These are phyloP conservation scores for Suhomyces yuchorum DNA, from an alignment of 1,139 yeast species.

Conservation along the genomic window DNA sequence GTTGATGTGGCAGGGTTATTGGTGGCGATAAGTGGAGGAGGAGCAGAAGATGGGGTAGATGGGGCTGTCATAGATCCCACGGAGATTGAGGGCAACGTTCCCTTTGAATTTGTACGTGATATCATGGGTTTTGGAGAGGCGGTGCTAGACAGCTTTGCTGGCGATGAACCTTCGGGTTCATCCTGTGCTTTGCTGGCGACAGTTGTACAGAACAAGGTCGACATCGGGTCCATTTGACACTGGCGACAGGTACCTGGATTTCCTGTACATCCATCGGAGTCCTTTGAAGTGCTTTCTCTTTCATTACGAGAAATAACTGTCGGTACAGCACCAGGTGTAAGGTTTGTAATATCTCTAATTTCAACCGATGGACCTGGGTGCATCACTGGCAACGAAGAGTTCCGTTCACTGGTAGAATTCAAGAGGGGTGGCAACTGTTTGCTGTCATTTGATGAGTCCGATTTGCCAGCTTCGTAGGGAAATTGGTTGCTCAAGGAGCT, in stretches of 20 bases:
- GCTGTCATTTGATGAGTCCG: constrained; percentile 17
- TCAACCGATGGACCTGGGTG: constrained; percentile 70
- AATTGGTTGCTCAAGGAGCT: constrained; percentile 27
- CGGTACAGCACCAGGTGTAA: constrained; percentile 47
- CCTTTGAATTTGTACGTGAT: constrained; percentile 20
- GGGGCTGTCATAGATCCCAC: constrained; percentile 22
- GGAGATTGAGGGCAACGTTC: constrained; percentile 17
- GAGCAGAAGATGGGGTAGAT: constrained; percentile 24
- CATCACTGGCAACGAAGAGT: constrained; percentile 54
- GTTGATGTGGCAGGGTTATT: constrained; percentile 23
- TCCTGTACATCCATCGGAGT: constrained; percentile 62
- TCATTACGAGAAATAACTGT: constrained; percentile 32
- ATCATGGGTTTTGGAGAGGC: constrained; percentile 16
- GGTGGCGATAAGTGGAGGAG: constrained; percentile 23
- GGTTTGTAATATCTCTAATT: constrained; percentile 46
- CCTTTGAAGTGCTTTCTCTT: constrained; percentile 1
- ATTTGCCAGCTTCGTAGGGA: constrained; percentile 20
- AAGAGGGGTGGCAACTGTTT: constrained; percentile 40
- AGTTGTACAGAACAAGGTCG: constrained; percentile 83
- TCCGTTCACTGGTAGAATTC: constrained; percentile 26
- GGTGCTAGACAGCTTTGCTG: constrained; percentile 8
- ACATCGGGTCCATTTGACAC: constrained; percentile 87
- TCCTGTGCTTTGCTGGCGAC: constrained; percentile 59
- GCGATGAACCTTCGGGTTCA: constrained; percentile 16
- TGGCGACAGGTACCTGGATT: constrained; percentile 86